A percentile compares a stretch with the other conserved stretches of the same genome.
Evolutionary conservation across 495 filamentous ascomycete genomes (phyloP).

Genomic region (Geoglossum glabrum): DNA sequence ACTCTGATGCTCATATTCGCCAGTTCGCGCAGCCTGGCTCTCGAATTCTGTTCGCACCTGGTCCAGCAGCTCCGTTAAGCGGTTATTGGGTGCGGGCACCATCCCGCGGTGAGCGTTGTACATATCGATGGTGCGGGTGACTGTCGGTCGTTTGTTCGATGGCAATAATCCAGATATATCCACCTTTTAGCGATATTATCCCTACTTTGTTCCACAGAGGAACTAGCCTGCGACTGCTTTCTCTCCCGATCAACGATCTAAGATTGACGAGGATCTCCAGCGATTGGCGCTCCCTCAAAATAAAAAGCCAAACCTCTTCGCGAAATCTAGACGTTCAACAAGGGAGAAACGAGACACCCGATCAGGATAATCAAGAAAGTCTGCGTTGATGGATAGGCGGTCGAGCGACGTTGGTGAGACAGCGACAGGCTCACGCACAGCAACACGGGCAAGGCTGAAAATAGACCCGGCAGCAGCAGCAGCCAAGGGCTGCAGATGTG

Average conservation of each 20-base stretch:
- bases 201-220: background rate
- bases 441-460: constrained; percentile 2
- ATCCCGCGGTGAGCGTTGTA: constrained; percentile 79
- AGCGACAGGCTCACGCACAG: background rate
- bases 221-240: background rate
- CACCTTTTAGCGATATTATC: background rate
- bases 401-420: background rate
- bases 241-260: background rate
- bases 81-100: constrained; percentile 44
- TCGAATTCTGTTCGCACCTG: constrained; percentile 84
- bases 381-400: background rate
- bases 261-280: background rate
- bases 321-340: background rate
- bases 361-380: background rate
- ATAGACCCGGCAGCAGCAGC: constrained; percentile 1
- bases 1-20: constrained; percentile 81
- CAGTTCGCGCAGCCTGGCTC: constrained; percentile 47
- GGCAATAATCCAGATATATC: background rate
- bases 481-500: constrained; percentile 3
- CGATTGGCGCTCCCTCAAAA: background rate
- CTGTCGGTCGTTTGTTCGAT: background rate
- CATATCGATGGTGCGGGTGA: constrained; percentile 32
- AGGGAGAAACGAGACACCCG: background rate
- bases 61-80: constrained; percentile 78
- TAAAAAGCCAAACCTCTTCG: background rate